Conservation (phyloP, 305 asterid species). For the Rubia balearica region DNA sequence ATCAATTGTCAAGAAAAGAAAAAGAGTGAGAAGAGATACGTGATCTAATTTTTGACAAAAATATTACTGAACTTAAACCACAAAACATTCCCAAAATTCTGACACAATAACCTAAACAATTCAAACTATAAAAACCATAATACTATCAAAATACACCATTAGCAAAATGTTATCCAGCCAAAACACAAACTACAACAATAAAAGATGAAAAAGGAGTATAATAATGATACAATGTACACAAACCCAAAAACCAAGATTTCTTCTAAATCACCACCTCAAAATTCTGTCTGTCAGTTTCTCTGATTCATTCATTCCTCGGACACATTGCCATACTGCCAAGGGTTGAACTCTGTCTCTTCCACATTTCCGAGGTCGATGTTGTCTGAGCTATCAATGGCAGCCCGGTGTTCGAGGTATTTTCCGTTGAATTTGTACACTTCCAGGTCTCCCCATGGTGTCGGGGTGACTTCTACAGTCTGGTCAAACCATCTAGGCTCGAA, state of each 20-base stretch:
- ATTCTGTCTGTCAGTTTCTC: background rate
- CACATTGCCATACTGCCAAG: conserved; percentile 61
- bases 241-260: conserved; percentile 13
- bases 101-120: background rate
- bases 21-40: too few relatives aligned
- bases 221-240: conserved; percentile 15
- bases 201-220: background rate
- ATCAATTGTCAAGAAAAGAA: too few relatives aligned
- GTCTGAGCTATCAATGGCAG: conserved; percentile 45
- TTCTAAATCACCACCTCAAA: conserved; percentile 10
- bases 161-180: background rate
- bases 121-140: background rate
- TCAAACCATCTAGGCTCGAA: conserved; percentile 85
- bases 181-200: background rate
- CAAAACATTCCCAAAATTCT: background rate
- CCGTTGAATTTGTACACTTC: conserved; percentile 69
- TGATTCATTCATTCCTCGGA: conserved; percentile 15
- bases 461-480: conserved; percentile 51
- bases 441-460: conserved; percentile 91
- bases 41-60: background rate
- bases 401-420: conserved; percentile 62
- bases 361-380: conserved; percentile 30
- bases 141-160: background rate
- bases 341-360: conserved; percentile 58
- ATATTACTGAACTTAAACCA: background rate